phyloP scores from a whole-genome alignment of 108 stramenopile species.

The Skeletonema tropicum region DNA sequence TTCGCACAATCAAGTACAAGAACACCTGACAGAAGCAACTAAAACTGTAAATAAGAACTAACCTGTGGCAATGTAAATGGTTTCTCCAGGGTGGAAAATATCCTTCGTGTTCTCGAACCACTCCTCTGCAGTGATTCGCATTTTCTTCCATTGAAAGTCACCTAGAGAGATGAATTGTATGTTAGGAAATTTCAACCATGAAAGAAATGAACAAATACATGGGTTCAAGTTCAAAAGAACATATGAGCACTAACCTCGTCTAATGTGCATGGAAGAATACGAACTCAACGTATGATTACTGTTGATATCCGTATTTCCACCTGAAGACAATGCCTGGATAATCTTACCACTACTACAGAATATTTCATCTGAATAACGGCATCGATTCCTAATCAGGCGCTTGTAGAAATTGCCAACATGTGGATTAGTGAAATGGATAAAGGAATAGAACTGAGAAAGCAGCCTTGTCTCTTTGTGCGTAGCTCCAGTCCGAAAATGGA shows the following conservation, averaged over 20 bases:
- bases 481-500: conserved; percentile 66
- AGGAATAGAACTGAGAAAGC: conserved; percentile 83
- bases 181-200: no score
- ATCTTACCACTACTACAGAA: conserved; percentile 88
- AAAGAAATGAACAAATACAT: no score
- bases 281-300: neutral
- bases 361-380: conserved; percentile 84
- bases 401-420: conserved; percentile 70
- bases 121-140: conserved; percentile 70
- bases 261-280: conserved; percentile 83
- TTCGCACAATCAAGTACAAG: neutral
- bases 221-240: no score
- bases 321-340: conserved; percentile 67
- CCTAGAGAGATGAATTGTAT: no score
- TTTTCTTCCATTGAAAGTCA: conserved; percentile 81
- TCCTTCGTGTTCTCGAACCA: conserved; percentile 79
- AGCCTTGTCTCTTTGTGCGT: conserved; percentile 61
- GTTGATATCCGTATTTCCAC: conserved; percentile 54
- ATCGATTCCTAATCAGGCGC: conserved; percentile 80
- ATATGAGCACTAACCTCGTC: conserved; percentile 52
- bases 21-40: neutral
- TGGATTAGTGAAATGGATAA: conserved; percentile 78
- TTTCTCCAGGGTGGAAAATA: conserved; percentile 52
- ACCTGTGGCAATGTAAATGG: conserved; percentile 52
- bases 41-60: conserved; percentile 5